Evolutionary conservation across 257 asterid species (phyloP).

Genomic region (Capsicum rhomboideum): DNA sequence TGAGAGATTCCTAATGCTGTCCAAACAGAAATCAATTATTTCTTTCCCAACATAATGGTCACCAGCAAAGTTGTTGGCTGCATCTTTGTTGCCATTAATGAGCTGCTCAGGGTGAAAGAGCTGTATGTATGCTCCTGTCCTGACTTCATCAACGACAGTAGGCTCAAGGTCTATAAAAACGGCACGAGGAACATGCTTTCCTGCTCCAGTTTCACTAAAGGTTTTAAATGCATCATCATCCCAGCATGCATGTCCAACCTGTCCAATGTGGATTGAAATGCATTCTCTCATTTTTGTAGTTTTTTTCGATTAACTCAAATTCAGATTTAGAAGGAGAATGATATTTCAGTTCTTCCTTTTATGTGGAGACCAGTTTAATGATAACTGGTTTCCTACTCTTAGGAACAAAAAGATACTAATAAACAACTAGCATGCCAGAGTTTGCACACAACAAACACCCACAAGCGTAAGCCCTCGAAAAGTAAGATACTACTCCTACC

Average conservation of each 20-base stretch:
- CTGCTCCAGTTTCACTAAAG: conserved; percentile 22
- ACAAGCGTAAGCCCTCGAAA: too few relatives aligned
- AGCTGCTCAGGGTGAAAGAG: conserved; percentile 21
- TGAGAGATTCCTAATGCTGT: conserved; percentile 18
- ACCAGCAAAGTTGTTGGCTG: conserved; percentile 25
- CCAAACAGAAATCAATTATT: conserved; percentile 25
- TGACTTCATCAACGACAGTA: conserved; percentile 21
- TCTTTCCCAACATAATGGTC: conserved; percentile 23
- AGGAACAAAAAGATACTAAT: too few relatives aligned
- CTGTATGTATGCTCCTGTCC: conserved; percentile 18
- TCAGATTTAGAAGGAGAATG: neutral
- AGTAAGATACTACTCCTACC: too few relatives aligned
- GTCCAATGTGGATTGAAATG: conserved; percentile 25
- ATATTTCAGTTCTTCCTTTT: too few relatives aligned
- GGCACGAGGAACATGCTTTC: conserved; percentile 27
- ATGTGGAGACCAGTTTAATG: too few relatives aligned
- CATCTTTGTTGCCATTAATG: conserved; percentile 25
- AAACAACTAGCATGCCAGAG: too few relatives aligned
- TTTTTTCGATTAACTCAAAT: neutral
- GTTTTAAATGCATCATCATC: conserved; percentile 27
- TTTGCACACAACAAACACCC: too few relatives aligned
- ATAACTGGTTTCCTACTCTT: too few relatives aligned
- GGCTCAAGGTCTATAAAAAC: conserved; percentile 24
- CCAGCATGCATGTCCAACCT: conserved; percentile 27
- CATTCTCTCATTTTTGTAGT: conserved; percentile 18